Conservation (phyloP, 495 filamentous ascomycete genomes). For the Xylaria longipes region DNA sequence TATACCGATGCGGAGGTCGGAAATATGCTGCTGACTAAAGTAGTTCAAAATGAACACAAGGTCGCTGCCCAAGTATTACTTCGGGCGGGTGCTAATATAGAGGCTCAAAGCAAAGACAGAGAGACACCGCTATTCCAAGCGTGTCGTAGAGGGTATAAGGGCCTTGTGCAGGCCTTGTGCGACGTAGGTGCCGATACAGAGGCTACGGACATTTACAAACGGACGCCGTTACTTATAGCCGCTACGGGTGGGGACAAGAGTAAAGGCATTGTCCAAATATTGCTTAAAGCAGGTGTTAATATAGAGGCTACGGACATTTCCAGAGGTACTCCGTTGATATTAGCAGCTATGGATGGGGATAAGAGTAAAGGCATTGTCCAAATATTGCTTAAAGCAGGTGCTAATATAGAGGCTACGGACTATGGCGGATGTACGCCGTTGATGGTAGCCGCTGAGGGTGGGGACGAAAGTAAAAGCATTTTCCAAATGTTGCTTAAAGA, state of each 20-base stretch:
- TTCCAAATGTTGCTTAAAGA: too few relatives aligned
- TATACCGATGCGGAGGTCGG: background rate
- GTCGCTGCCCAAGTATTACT: too few relatives aligned
- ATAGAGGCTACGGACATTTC: background rate
- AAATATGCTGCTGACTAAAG: background rate
- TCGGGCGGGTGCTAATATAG: background rate
- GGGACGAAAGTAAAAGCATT: too few relatives aligned
- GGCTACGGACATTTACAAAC: background rate
- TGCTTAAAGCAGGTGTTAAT: background rate
- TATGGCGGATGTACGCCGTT: too few relatives aligned
- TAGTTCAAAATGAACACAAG: background rate
- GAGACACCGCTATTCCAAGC: background rate
- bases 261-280: too few relatives aligned
- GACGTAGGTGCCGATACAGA: background rate
- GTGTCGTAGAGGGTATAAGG: background rate
- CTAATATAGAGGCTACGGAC: background rate
- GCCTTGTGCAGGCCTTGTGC: too few relatives aligned
- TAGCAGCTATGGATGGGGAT: background rate
- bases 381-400: background rate
- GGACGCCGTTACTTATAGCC: background rate
- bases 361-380: background rate
- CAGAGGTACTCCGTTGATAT: background rate
- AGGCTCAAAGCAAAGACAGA: background rate
- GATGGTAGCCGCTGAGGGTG: too few relatives aligned
- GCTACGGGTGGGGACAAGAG: too few relatives aligned